Evolutionary conservation across 306 rosid genomes (phyloP).

Genomic region (Hylodesmum podocarpum): DNA sequence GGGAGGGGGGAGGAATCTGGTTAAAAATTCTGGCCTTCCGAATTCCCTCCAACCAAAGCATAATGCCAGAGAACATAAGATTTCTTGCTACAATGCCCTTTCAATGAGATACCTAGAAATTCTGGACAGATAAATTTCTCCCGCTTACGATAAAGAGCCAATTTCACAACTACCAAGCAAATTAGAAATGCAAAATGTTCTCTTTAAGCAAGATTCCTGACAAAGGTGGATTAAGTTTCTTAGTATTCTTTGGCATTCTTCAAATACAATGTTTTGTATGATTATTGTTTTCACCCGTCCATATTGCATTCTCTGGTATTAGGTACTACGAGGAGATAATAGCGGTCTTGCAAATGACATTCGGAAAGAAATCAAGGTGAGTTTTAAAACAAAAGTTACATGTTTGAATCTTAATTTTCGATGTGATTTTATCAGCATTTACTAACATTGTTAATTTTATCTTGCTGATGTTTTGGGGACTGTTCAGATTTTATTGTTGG

Average conservation of each 20-base stretch:
- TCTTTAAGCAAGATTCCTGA: not conserved
- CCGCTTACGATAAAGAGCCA: not conserved
- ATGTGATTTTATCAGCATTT: constrained; percentile 17
- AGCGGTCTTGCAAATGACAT: constrained; percentile 98
- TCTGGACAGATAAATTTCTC: not conserved
- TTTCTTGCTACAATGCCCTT: not conserved
- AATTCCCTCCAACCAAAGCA: not conserved
- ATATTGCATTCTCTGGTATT: constrained; percentile 31
- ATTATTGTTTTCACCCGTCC: constrained; percentile 28
- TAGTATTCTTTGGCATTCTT: constrained; percentile 16
- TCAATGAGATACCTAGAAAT: not conserved
- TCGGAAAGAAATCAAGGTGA: constrained; percentile 98
- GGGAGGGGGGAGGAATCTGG: not conserved
- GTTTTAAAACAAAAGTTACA: constrained; percentile 9
- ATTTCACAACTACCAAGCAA: not conserved
- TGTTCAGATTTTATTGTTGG: not conserved
- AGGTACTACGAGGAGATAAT: constrained; percentile 97
- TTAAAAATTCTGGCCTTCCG: not conserved
- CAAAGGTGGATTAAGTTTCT: not conserved
- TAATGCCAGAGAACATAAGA: not conserved
- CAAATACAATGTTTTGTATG: not conserved
- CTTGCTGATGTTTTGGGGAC: constrained; percentile 6
- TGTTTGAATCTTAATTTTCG: not conserved
- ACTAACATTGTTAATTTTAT: constrained; percentile 2
- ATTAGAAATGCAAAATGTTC: not conserved